These are phyloP conservation scores for Pythium coloratum DNA, from an alignment of 352 stramenopile species.

Conservation along the genomic window DNA sequence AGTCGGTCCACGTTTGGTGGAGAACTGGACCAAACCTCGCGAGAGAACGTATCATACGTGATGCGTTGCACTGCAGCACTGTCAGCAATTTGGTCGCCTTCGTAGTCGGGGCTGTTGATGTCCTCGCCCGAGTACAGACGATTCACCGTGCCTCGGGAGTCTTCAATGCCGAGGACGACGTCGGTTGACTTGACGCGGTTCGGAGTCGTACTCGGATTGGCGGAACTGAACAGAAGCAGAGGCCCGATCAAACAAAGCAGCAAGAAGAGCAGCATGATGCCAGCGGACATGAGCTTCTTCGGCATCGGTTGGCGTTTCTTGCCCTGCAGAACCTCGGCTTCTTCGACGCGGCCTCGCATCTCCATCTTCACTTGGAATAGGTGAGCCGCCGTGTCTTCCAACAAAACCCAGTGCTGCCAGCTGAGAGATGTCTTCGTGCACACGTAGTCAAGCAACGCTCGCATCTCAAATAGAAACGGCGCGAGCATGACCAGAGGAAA, in stretches of 20 bases:
- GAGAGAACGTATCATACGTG: constrained; percentile 77
- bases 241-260: constrained; percentile 76
- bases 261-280: constrained; percentile 78
- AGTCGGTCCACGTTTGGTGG: constrained; percentile 72
- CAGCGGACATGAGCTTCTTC: constrained; percentile 67
- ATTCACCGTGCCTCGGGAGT: constrained; percentile 74
- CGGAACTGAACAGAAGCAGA: constrained; percentile 83
- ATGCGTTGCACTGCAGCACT: constrained; percentile 76
- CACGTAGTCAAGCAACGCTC: constrained; percentile 81
- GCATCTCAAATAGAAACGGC: constrained; percentile 89
- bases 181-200: constrained; percentile 68
- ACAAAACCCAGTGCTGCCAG: constrained; percentile 77
- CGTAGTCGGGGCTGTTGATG: constrained; percentile 67
- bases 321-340: constrained; percentile 75
- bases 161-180: constrained; percentile 71
- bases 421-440: constrained; percentile 85
- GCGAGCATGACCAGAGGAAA: constrained; percentile 79
- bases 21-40: constrained; percentile 70
- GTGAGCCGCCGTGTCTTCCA: constrained; percentile 83
- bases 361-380: constrained; percentile 77
- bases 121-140: constrained; percentile 74
- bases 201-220: constrained; percentile 75
- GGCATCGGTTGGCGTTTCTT: constrained; percentile 72
- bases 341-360: constrained; percentile 67
- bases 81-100: constrained; percentile 67